These are phyloP conservation scores for Dimocarpus longan DNA, from an alignment of 345 rosid genomes.

Conservation along the genomic window DNA sequence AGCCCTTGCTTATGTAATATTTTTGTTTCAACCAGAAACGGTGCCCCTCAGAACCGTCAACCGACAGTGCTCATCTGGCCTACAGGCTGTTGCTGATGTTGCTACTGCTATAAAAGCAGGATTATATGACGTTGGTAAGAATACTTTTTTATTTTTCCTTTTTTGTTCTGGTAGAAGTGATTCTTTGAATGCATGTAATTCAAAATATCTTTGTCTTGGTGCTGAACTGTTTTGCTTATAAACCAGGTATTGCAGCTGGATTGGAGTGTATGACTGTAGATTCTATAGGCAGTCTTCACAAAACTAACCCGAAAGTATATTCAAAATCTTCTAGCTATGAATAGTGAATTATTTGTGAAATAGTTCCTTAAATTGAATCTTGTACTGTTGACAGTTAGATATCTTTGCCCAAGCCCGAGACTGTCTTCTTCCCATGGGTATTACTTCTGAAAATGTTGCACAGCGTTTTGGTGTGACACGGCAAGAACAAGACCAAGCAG, in stretches of 20 bases:
- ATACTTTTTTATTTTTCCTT: background rate
- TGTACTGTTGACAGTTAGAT: slow-evolving; percentile 44
- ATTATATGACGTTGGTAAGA: slow-evolving; percentile 73
- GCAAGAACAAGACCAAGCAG: slow-evolving; percentile 88
- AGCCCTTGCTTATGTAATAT: background rate
- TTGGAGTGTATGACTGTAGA: slow-evolving; percentile 84
- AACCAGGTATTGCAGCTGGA: slow-evolving; percentile 86
- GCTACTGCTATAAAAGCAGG: slow-evolving; percentile 90
- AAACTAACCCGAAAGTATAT: slow-evolving; percentile 70
- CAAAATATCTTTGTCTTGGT: background rate
- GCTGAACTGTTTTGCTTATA: slow-evolving; percentile 20
- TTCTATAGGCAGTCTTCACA: slow-evolving; percentile 17
- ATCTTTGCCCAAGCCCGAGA: slow-evolving; percentile 73
- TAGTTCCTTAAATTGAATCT: slow-evolving; percentile 12
- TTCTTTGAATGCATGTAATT: background rate
- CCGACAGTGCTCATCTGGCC: slow-evolving; percentile 93
- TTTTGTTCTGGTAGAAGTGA: background rate
- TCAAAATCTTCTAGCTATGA: background rate
- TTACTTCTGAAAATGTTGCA: slow-evolving; percentile 97
- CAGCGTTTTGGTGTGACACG: slow-evolving; percentile 75
- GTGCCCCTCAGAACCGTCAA: slow-evolving; percentile 91
- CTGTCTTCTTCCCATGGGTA: slow-evolving; percentile 97
- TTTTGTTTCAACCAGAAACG: slow-evolving; percentile 45
- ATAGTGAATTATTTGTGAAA: slow-evolving; percentile 9
- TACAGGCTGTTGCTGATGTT: slow-evolving; percentile 94